These are phyloP conservation scores for Paraleonurus japonicus DNA, from an alignment of 257 asterid genomes.

Conservation along the genomic window DNA sequence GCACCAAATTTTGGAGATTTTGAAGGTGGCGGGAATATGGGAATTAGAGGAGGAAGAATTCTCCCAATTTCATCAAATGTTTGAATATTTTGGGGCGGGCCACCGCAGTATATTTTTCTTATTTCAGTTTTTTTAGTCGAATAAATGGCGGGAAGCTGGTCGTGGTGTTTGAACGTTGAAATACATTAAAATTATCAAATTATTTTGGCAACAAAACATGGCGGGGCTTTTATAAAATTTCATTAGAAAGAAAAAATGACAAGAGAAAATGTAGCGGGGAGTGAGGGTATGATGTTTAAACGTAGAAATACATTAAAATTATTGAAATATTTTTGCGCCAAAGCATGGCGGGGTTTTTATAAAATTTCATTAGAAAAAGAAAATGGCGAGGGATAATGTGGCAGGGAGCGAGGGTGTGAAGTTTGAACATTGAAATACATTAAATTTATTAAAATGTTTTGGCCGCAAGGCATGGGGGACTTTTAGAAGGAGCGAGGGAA, in stretches of 20 bases:
- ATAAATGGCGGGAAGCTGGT: background rate
- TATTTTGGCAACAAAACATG: background rate
- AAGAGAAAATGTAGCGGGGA: background rate
- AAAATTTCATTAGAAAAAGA: too few relatives aligned
- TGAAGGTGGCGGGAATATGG: slow-evolving; percentile 31
- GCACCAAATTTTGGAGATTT: slow-evolving; percentile 10
- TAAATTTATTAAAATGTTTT: background rate
- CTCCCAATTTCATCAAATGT: background rate
- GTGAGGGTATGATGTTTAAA: background rate
- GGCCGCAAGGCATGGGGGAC: background rate
- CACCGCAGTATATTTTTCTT: background rate
- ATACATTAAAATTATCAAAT: background rate
- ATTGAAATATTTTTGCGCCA: background rate
- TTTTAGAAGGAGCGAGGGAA: background rate
- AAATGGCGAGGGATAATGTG: too few relatives aligned
- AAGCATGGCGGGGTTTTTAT: too few relatives aligned
- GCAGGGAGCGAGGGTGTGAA: background rate
- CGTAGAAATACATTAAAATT: background rate
- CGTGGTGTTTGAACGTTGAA: background rate
- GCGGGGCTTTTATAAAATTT: background rate
- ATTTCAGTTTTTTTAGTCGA: background rate
- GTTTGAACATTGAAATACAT: background rate
- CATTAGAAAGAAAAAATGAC: background rate
- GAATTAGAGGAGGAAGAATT: background rate
- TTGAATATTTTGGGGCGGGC: slow-evolving; percentile 16